Evolutionary conservation across 2,329 filamentous ascomycete genomes (phyloP).

Genomic region (Acrocalymma vagum): DNA sequence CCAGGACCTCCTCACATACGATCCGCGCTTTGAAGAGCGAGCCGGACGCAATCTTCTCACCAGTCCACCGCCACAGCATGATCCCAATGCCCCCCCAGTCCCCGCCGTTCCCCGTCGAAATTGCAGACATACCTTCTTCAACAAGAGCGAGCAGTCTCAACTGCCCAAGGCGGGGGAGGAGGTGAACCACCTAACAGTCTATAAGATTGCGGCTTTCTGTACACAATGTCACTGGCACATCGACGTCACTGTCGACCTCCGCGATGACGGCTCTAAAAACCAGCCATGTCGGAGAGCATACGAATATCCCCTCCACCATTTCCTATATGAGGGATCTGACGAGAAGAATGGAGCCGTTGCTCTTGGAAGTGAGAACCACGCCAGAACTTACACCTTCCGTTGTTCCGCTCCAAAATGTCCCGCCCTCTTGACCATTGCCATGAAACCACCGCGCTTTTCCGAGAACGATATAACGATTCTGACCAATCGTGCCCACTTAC

Average conservation of each 20-base stretch:
- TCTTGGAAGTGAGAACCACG: conserved; percentile 25
- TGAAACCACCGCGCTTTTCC: conserved; percentile 62
- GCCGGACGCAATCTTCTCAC: conserved; percentile 65
- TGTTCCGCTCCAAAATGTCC: conserved; percentile 69
- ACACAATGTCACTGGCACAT: conserved; percentile 69
- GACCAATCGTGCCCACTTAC: conserved; percentile 61
- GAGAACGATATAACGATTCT: conserved; percentile 60
- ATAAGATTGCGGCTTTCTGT: conserved; percentile 69
- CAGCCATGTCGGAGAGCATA: conserved; percentile 52
- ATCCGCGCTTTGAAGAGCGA: conserved; percentile 56
- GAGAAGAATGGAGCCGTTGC: conserved; percentile 10
- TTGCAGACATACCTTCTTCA: conserved; percentile 68
- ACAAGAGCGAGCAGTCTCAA: conserved; percentile 64
- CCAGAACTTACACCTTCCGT: conserved; percentile 55
- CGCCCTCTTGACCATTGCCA: conserved; percentile 60
- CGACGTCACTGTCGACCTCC: conserved; percentile 64
- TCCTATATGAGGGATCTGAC: conserved; percentile 47
- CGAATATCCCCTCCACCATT: conserved; percentile 69
- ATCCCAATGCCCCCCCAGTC: conserved; percentile 41
- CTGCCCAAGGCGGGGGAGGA: conserved; percentile 54
- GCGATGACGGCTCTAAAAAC: conserved; percentile 44
- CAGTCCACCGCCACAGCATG: conserved; percentile 64
- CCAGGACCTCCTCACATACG: conserved; percentile 61
- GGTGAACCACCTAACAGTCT: conserved; percentile 52
- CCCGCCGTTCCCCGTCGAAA: conserved; percentile 50